Conservation (phyloP, 805 yeast species). For the Zygosaccharomyces siamensis region DNA sequence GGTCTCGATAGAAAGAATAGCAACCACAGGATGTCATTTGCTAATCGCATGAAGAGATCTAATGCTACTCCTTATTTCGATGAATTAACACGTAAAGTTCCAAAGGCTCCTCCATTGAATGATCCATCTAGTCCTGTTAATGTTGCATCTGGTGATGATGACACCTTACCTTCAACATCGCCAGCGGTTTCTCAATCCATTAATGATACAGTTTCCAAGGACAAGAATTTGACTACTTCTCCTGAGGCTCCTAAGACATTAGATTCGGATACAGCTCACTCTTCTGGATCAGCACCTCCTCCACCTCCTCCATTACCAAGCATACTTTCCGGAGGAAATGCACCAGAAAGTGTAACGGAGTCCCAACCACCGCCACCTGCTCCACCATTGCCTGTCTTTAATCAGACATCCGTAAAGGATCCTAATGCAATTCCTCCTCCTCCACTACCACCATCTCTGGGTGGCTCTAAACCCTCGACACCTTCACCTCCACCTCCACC, state of each 20-base stretch:
- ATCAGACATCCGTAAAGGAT: background rate
- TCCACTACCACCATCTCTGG: constrained; percentile 35
- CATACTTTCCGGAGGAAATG: background rate
- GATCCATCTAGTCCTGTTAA: background rate
- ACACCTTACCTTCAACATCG: constrained; percentile 9
- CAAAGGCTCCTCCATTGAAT: constrained; percentile 7
- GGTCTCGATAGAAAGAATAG: constrained; percentile 8
- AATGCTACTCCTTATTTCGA: constrained; percentile 24
- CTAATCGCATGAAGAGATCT: constrained; percentile 30
- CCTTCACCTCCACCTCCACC: constrained; percentile 37
- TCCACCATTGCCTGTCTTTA: constrained; percentile 16
- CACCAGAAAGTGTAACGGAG: constrained; percentile 10
- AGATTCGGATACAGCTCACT: background rate
- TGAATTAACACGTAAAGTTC: constrained; percentile 25
- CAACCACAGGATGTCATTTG: constrained; percentile 25
- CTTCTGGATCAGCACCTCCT: constrained; percentile 13
- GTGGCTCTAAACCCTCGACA: constrained; percentile 1
- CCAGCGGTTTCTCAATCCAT: constrained; percentile 21
- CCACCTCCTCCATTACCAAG: constrained; percentile 24
- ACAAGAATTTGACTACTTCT: constrained; percentile 4
- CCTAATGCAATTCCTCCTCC: constrained; percentile 27
- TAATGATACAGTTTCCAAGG: constrained; percentile 24
- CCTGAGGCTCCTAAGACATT: background rate
- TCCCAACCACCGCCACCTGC: constrained; percentile 25
- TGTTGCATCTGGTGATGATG: background rate